phyloP scores from a whole-genome alignment of 441 rosid species.

The Pelargonium exstipulatum region DNA sequence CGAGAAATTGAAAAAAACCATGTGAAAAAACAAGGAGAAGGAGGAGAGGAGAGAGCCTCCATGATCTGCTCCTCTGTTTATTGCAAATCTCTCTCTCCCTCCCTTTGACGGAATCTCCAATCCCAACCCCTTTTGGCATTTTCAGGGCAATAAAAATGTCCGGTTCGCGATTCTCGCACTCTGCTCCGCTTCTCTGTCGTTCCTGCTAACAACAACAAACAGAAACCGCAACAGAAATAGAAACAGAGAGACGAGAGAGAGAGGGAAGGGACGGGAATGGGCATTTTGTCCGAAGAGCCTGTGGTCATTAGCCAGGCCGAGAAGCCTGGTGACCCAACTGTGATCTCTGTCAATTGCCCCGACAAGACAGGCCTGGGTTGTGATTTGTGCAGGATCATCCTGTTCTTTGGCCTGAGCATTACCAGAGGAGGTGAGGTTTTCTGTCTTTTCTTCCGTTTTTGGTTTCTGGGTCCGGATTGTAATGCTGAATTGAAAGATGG shows the following conservation, averaged over 20 bases:
- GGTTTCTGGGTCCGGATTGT: background rate
- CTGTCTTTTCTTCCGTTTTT: background rate
- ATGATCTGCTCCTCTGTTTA: background rate
- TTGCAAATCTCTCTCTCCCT: background rate
- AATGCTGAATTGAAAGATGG: background rate
- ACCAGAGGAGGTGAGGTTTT: slow-evolving; percentile 42
- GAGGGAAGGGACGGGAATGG: slow-evolving; percentile 27
- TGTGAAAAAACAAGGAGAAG: background rate
- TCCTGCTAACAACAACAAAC: too few relatives aligned
- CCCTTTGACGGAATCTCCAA: background rate
- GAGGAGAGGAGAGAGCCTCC: background rate
- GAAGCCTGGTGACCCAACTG: slow-evolving; percentile 37
- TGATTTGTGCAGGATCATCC: slow-evolving; percentile 52
- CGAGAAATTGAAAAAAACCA: too few relatives aligned
- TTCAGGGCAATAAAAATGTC: too few relatives aligned
- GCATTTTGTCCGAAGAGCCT: slow-evolving; percentile 42
- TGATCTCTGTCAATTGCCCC: slow-evolving; percentile 56
- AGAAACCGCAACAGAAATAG: too few relatives aligned
- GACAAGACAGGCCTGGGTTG: slow-evolving; percentile 67
- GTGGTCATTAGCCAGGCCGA: slow-evolving; percentile 43
- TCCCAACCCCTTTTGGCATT: too few relatives aligned
- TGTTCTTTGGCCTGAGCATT: slow-evolving; percentile 59
- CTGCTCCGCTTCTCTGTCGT: too few relatives aligned
- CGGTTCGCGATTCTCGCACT: too few relatives aligned
- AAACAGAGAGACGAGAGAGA: slow-evolving; percentile 7